These are phyloP conservation scores for Colletotrichum gloeosporioides DNA, from an alignment of 2,329 filamentous ascomycete species.

Conservation along the genomic window DNA sequence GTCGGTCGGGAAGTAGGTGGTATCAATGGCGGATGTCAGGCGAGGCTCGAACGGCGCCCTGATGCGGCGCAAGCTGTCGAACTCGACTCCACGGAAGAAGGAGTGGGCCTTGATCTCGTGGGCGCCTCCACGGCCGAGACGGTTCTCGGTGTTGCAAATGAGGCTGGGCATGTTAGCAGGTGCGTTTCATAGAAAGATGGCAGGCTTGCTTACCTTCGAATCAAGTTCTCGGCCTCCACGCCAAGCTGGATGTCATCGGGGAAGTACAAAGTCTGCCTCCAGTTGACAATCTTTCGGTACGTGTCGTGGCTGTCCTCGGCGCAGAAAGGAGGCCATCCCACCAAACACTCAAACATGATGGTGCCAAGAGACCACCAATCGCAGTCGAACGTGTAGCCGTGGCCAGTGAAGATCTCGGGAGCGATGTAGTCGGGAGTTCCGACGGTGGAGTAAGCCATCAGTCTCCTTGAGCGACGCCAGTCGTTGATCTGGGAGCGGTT, in stretches of 20 bases:
- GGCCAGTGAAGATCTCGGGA: conserved; percentile 95
- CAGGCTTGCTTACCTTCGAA: conserved; percentile 72
- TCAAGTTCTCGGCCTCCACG: conserved; percentile 87
- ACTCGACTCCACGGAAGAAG: conserved; percentile 97
- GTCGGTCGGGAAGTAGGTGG: conserved; percentile 97
- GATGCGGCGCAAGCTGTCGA: conserved; percentile 90
- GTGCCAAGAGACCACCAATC: conserved; percentile 99
- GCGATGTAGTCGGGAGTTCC: conserved; percentile 99
- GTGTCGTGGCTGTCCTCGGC: conserved; percentile 97
- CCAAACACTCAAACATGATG: conserved; percentile 99
- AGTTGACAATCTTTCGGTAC: conserved; percentile 99
- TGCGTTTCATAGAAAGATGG: not conserved
- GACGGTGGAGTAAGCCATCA: conserved; percentile 98
- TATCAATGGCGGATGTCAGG: conserved; percentile 91
- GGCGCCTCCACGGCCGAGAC: conserved; percentile 84
- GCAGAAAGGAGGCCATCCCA: conserved; percentile 99
- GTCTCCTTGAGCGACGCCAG: conserved; percentile 92
- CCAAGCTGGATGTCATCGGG: conserved; percentile 92
- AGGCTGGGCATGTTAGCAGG: conserved; percentile 61
- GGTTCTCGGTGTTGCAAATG: conserved; percentile 92
- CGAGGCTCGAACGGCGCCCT: conserved; percentile 96
- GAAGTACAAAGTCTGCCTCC: conserved; percentile 94
- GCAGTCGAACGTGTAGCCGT: conserved; percentile 95
- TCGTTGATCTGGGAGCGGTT: conserved; percentile 98
- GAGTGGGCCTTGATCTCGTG: conserved; percentile 92